Evolutionary conservation across 2,329 filamentous ascomycete species (phyloP).

Genomic region (Calcarisporium arbuscula): DNA sequence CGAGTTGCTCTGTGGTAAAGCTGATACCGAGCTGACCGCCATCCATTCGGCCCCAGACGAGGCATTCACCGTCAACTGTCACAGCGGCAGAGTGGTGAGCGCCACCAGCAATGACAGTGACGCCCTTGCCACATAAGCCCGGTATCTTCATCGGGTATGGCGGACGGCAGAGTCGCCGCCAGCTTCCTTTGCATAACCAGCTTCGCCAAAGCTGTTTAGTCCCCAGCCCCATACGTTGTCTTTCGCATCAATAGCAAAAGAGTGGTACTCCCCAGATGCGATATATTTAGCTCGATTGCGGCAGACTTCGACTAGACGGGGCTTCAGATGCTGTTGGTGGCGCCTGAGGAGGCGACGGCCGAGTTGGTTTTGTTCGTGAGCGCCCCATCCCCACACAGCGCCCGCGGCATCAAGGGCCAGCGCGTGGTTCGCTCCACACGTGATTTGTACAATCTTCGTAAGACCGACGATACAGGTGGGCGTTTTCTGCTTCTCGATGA

Average conservation of each 20-base stretch:
- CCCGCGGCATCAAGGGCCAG: slow-evolving; percentile 55
- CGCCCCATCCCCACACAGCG: slow-evolving; percentile 14
- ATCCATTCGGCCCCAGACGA: slow-evolving; percentile 40
- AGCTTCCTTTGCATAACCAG: slow-evolving; percentile 31
- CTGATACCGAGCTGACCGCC: slow-evolving; percentile 22
- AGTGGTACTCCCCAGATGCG: slow-evolving; percentile 59
- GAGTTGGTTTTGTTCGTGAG: slow-evolving; percentile 40
- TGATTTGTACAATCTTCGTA: slow-evolving; percentile 52
- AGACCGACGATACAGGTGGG: slow-evolving; percentile 46
- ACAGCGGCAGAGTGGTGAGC: slow-evolving; percentile 32
- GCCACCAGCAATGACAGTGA: slow-evolving; percentile 50
- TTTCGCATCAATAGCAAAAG: slow-evolving; percentile 58
- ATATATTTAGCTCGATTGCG: slow-evolving; percentile 27
- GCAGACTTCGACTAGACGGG: slow-evolving; percentile 23
- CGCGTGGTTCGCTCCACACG: slow-evolving; percentile 59
- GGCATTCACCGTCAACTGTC: slow-evolving; percentile 33
- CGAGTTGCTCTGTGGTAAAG: background rate
- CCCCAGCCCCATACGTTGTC: slow-evolving; percentile 66
- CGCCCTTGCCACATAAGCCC: slow-evolving; percentile 44
- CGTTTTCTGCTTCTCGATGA: slow-evolving; percentile 36
- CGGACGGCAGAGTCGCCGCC: background rate
- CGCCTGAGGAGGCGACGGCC: slow-evolving; percentile 44
- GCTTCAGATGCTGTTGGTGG: slow-evolving; percentile 41
- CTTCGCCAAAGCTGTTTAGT: slow-evolving; percentile 65
- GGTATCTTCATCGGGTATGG: slow-evolving; percentile 24